Evolutionary conservation across 2,329 filamentous ascomycete species (phyloP).

Genomic region (Akanthomyces uredinophilus): DNA sequence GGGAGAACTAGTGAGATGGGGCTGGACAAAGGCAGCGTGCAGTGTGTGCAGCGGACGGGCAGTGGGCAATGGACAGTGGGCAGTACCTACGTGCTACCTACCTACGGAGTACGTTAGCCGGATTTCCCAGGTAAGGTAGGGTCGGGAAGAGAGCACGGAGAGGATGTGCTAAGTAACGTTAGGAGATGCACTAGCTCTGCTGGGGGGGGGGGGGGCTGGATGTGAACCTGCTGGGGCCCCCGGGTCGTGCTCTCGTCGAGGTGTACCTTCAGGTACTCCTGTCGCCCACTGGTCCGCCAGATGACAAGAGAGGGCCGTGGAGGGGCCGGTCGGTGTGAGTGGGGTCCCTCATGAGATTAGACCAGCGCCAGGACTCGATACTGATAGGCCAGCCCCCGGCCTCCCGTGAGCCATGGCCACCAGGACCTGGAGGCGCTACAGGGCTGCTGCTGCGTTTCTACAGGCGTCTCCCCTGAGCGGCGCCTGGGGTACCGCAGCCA

Average conservation of each 20-base stretch:
- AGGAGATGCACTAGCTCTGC: not conserved
- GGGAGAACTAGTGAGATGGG: not conserved
- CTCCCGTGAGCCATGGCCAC: conserved; percentile 5
- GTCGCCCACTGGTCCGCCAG: not conserved
- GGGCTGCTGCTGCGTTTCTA: not conserved
- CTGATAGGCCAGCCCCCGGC: conserved; percentile 22
- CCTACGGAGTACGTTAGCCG: too few relatives aligned
- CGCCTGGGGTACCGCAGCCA: not conserved
- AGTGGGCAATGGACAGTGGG: not conserved
- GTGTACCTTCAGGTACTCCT: conserved; percentile 13
- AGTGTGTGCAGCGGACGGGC: conserved; percentile 8
- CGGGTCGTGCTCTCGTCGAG: not conserved
- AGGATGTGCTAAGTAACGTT: too few relatives aligned
- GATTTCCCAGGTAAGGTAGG: too few relatives aligned
- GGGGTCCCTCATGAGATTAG: conserved; percentile 39
- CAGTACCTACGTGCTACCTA: too few relatives aligned
- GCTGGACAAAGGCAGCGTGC: not conserved
- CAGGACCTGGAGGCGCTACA: not conserved
- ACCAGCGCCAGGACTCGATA: conserved; percentile 26
- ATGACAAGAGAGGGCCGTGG: not conserved
- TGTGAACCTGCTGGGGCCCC: not conserved
- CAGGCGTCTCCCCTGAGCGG: conserved; percentile 9
- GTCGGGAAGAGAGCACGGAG: too few relatives aligned
- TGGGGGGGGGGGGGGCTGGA: not conserved
- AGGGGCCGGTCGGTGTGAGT: conserved; percentile 32